Evolutionary conservation across 768 basidiomycete genomes (phyloP).

Genomic region (Coprinellus micaceus): DNA sequence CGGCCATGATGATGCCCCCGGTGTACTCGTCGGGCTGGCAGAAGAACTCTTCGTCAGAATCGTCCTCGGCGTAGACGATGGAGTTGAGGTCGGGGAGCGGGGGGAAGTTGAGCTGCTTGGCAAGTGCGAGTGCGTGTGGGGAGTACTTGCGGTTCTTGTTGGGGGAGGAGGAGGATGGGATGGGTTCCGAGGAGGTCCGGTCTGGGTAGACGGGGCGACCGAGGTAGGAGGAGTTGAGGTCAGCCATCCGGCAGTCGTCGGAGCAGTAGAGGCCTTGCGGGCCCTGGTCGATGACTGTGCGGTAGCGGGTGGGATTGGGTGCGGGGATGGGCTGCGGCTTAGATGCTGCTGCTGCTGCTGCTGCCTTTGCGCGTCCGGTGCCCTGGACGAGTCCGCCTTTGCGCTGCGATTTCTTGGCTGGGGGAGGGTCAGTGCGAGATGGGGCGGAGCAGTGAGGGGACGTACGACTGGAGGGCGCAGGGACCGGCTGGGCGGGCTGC

Average conservation of each 20-base stretch:
- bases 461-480: slow-evolving; percentile 39
- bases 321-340: slow-evolving; percentile 27
- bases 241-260: slow-evolving; percentile 54
- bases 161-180: slow-evolving; percentile 17
- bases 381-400: slow-evolving; percentile 60
- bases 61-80: slow-evolving; percentile 21
- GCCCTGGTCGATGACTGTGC: slow-evolving; percentile 72
- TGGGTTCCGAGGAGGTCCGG: neutral
- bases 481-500: slow-evolving; percentile 31
- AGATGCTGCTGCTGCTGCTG: slow-evolving; percentile 55
- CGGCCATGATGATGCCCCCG: slow-evolving; percentile 62
- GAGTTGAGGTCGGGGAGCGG: slow-evolving; percentile 50
- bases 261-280: slow-evolving; percentile 86
- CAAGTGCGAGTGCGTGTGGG: slow-evolving; percentile 8
- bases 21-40: neutral
- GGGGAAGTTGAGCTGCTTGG: slow-evolving; percentile 38
- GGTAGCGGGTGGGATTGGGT: slow-evolving; percentile 38
- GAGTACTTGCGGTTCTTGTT: neutral
- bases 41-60: slow-evolving; percentile 23
- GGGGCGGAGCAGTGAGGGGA: slow-evolving; percentile 17
- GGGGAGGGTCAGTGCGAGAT: neutral
- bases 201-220: slow-evolving; percentile 29
- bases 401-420: slow-evolving; percentile 33
- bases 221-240: slow-evolving; percentile 13
- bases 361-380: slow-evolving; percentile 61